A percentile compares a stretch with the other conserved stretches of the same genome.
These are phyloP conservation scores for Blepharisma japonicum DNA, from an alignment of 73 alveolate species.

Conservation along the genomic window DNA sequence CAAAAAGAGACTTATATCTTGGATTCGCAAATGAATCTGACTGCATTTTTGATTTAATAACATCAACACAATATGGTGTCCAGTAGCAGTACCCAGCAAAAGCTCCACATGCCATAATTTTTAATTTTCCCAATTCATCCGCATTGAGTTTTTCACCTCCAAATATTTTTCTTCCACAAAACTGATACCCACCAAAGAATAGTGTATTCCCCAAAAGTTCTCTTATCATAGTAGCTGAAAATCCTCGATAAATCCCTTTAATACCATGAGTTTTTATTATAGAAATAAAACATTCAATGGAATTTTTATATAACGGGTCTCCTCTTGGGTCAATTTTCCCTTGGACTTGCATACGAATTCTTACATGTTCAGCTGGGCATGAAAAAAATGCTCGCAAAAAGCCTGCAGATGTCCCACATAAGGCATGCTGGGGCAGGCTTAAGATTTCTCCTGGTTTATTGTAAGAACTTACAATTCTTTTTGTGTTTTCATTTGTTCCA, in stretches of 20 bases:
- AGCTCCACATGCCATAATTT: neutral
- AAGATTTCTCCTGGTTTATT: neutral
- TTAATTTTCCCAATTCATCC: neutral
- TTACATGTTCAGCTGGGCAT: neutral
- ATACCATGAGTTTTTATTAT: neutral
- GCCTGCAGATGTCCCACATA: conserved; percentile 20
- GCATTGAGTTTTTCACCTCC: conserved; percentile 1
- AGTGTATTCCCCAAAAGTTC: neutral
- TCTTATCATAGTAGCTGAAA: neutral
- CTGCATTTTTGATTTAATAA: conserved; percentile 20
- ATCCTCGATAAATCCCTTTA: conserved; percentile 17
- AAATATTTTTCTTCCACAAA: neutral
- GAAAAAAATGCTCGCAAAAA: neutral
- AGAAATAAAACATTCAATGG: neutral
- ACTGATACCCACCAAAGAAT: neutral
- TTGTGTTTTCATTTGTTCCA: conserved; percentile 16
- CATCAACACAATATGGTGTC: neutral
- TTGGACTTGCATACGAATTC: conserved; percentile 2
- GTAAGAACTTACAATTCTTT: neutral
- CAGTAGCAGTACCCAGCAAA: conserved; percentile 10
- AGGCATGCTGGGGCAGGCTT: neutral
- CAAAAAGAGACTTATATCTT: neutral
- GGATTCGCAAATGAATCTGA: conserved; percentile 22
- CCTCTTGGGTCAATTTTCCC: neutral
- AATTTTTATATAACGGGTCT: neutral